Evolutionary conservation across 2,329 filamentous ascomycete species (phyloP).

Genomic region (Nigrospora sphaerica): DNA sequence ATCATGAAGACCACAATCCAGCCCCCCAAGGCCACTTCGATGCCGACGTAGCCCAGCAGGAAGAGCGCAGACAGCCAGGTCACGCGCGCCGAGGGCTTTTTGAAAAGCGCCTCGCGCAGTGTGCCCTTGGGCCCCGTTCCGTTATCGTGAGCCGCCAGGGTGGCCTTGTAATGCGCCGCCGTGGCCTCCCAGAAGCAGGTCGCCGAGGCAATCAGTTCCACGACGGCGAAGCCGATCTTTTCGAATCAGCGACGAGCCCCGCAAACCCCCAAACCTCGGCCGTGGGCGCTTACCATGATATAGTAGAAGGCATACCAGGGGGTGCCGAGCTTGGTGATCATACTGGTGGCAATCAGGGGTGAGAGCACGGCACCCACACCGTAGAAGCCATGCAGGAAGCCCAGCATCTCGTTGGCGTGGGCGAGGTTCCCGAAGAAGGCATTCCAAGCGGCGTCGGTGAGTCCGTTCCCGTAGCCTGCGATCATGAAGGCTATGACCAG

Average conservation of each 20-base stretch:
- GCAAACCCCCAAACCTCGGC: no score
- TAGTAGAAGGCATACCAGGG: conserved; percentile 72
- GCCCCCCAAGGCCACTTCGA: conserved; percentile 68
- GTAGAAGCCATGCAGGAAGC: conserved; percentile 63
- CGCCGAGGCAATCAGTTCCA: conserved; percentile 45
- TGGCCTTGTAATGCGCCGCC: conserved; percentile 43
- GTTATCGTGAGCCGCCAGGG: conserved; percentile 15
- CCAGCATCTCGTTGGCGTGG: conserved; percentile 62
- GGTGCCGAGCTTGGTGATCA: conserved; percentile 55
- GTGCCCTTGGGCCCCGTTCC: conserved; percentile 17
- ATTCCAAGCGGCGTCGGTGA: conserved; percentile 51
- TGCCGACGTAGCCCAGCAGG: conserved; percentile 68
- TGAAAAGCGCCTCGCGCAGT: conserved; percentile 31
- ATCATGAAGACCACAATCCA: conserved; percentile 87
- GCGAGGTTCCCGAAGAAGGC: conserved; percentile 58
- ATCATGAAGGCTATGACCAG: conserved; percentile 59
- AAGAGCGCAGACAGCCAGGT: conserved; percentile 69
- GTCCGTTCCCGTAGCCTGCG: conserved; percentile 64
- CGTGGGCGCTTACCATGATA: conserved; percentile 51
- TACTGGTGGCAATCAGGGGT: conserved; percentile 63
- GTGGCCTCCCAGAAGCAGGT: conserved; percentile 53
- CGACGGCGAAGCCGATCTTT: conserved; percentile 41
- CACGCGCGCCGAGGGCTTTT: conserved; percentile 37
- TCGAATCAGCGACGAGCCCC: neutral
- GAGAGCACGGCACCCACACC: conserved; percentile 60